These are phyloP conservation scores for Acacia concinna DNA, from an alignment of 331 rosid species.

Conservation along the genomic window DNA sequence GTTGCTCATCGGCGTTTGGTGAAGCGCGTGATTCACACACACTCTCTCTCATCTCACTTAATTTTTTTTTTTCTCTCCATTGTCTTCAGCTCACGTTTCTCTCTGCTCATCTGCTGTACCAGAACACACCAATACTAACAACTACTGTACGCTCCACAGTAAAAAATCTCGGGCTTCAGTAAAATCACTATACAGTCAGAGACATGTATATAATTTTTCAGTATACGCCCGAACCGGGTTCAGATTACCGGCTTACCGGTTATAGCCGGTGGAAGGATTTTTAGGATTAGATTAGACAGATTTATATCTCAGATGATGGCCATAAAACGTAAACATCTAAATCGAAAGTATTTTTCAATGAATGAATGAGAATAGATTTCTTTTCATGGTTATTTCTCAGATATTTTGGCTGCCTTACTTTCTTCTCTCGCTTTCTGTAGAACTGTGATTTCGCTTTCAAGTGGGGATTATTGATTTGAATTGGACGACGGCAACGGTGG, in stretches of 20 bases:
- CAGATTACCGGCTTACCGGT: slow-evolving; percentile 49
- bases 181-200: background rate
- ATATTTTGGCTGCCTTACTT: background rate
- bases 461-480: background rate
- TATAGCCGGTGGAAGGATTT: slow-evolving; percentile 45
- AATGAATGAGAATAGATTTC: slow-evolving; percentile 28
- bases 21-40: slow-evolving; percentile 37
- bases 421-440: background rate
- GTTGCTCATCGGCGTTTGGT: slow-evolving; percentile 22
- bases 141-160: slow-evolving; percentile 21
- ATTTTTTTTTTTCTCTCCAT: background rate
- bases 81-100: slow-evolving; percentile 15
- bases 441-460: background rate
- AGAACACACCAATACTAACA: slow-evolving; percentile 16
- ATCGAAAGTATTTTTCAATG: slow-evolving; percentile 41
- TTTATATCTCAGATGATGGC: slow-evolving; percentile 10
- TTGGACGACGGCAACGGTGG: background rate
- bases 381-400: background rate
- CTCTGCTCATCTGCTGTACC: slow-evolving; percentile 8
- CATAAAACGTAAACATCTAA: slow-evolving; percentile 31
- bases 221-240: slow-evolving; percentile 1
- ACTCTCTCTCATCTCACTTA: background rate
- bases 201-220: background rate
- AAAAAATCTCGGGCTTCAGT: slow-evolving; percentile 24
- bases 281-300: background rate